Evolutionary conservation across 2,329 filamentous ascomycete genomes (phyloP).

Genomic region (Ceratocystiopsis brevicomis): DNA sequence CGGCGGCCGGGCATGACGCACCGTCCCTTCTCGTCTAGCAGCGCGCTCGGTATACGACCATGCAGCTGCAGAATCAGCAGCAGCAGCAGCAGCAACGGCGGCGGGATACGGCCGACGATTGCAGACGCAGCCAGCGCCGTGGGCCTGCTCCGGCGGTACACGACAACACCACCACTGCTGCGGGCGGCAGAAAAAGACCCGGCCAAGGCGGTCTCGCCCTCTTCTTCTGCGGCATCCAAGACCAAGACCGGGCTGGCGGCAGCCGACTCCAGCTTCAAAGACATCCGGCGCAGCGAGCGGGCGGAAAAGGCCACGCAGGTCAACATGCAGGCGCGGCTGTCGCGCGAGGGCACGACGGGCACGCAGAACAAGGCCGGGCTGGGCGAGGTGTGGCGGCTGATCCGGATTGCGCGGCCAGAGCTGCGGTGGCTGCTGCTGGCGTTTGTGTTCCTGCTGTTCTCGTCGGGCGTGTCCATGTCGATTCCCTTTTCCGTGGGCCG

Average conservation of each 20-base stretch:
- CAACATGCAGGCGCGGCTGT: slow-evolving; percentile 72
- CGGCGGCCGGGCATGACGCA: too few relatives aligned
- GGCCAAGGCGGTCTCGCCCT: not conserved
- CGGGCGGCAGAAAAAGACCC: not conserved
- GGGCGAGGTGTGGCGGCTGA: slow-evolving; percentile 64
- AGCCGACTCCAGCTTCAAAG: slow-evolving; percentile 12
- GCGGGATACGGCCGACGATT: too few relatives aligned
- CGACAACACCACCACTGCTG: not conserved
- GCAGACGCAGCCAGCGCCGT: not conserved
- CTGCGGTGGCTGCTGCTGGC: slow-evolving; percentile 57
- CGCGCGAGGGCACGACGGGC: slow-evolving; percentile 56
- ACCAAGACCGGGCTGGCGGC: slow-evolving; percentile 15
- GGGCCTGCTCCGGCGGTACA: slow-evolving; percentile 3
- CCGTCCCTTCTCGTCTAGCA: too few relatives aligned
- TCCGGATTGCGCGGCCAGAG: slow-evolving; percentile 81
- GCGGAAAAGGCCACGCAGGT: slow-evolving; percentile 74
- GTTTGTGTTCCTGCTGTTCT: slow-evolving; percentile 70
- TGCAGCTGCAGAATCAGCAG: too few relatives aligned
- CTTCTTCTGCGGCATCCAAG: not conserved
- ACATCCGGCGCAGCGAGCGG: slow-evolving; percentile 44
- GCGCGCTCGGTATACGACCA: too few relatives aligned
- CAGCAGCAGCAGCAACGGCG: too few relatives aligned
- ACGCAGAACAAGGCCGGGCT: slow-evolving; percentile 37
- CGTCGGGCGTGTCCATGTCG: slow-evolving; percentile 85
- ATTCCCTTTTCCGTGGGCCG: slow-evolving; percentile 93